phyloP scores from a whole-genome alignment of 306 rosid species.

The Citrullus amarus region DNA sequence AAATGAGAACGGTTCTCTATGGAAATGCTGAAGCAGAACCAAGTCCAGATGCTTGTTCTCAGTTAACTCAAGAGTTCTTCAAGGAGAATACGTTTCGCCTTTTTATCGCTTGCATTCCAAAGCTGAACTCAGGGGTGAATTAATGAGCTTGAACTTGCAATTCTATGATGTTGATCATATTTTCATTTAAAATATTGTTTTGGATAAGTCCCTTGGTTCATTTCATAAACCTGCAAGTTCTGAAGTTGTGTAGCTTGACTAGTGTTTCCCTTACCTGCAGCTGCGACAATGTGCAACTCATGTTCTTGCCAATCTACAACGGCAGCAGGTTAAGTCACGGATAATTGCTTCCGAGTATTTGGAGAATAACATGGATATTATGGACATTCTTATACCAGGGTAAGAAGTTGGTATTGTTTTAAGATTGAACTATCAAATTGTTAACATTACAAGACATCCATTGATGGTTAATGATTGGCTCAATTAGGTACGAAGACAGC shows the following conservation, averaged over 20 bases:
- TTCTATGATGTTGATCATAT: background rate
- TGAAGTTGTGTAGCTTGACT: background rate
- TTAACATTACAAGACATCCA: background rate
- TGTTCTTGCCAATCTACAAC: constrained; percentile 53
- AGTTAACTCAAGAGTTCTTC: constrained; percentile 49
- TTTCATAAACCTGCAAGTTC: background rate
- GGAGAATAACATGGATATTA: constrained; percentile 42
- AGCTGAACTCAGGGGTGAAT: constrained; percentile 41
- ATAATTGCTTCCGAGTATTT: constrained; percentile 40
- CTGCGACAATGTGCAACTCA: constrained; percentile 45
- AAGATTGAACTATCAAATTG: background rate
- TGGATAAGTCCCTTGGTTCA: background rate
- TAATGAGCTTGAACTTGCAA: background rate
- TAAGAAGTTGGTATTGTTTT: constrained; percentile 5
- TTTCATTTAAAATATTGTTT: background rate
- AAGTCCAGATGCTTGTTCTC: constrained; percentile 43
- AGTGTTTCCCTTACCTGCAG: constrained; percentile 14
- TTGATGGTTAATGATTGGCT: background rate
- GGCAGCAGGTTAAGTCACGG: constrained; percentile 38
- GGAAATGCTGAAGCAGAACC: constrained; percentile 55
- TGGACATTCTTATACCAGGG: constrained; percentile 45
- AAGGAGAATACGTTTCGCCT: constrained; percentile 40
- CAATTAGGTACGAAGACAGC: constrained; percentile 20
- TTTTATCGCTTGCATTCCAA: constrained; percentile 34
- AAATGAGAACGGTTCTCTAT: constrained; percentile 37